Conservation (phyloP, 306 rosid genomes). For the Rubus idaeus region DNA sequence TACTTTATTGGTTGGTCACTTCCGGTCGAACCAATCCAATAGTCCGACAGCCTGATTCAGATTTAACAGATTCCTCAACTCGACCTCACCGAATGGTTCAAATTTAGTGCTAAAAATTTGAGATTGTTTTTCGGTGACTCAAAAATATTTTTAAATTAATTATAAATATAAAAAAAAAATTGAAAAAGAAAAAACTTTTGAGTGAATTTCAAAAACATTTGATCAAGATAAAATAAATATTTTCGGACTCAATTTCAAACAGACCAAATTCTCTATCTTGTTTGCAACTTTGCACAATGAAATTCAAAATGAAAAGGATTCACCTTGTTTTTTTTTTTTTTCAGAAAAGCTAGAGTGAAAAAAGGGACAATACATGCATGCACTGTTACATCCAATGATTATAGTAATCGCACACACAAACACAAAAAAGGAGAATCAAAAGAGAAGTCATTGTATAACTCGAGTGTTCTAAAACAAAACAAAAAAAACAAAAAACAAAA, state of each 20-base stretch:
- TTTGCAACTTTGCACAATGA: too few relatives aligned
- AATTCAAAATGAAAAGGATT: background rate
- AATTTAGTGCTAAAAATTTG: too few relatives aligned
- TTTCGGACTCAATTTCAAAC: too few relatives aligned
- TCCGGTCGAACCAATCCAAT: background rate
- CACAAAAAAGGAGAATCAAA: background rate
- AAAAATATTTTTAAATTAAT: too few relatives aligned
- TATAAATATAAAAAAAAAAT: too few relatives aligned
- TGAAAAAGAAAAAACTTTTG: too few relatives aligned
- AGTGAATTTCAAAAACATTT: too few relatives aligned
- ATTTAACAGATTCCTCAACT: background rate
- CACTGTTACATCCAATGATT: constrained; percentile 22
- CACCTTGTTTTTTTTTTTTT: background rate
- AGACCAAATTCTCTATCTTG: background rate
- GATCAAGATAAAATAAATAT: too few relatives aligned
- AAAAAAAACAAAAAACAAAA: background rate
- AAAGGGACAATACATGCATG: constrained; percentile 17
- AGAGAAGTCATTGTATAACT: background rate
- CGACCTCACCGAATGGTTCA: background rate
- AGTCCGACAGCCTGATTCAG: background rate
- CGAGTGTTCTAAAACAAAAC: background rate
- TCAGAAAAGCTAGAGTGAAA: background rate
- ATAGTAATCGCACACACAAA: background rate
- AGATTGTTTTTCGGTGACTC: too few relatives aligned
- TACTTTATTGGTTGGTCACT: too few relatives aligned